phyloP scores from a whole-genome alignment of 108 stramenopile species.

The Asterionellopsis glacialis region DNA sequence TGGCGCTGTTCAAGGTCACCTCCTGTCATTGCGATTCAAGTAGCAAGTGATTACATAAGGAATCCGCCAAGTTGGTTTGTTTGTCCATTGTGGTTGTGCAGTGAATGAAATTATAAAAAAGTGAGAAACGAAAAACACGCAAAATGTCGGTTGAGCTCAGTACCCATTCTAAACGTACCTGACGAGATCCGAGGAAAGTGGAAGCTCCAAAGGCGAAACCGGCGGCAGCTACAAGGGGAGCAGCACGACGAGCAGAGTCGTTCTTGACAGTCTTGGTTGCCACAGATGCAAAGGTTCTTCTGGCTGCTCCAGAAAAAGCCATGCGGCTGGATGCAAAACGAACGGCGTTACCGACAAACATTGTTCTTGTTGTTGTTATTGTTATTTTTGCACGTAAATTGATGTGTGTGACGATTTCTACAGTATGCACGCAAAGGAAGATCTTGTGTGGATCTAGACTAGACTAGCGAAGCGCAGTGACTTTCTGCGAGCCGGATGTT shows the following conservation, averaged over 20 bases:
- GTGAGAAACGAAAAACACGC: not conserved
- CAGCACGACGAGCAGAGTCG: conserved; percentile 18
- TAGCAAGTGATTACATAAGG: not conserved
- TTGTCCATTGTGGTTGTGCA: not conserved
- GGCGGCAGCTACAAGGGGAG: conserved; percentile 16
- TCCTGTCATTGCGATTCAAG: not conserved
- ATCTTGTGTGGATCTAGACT: too few species aligned
- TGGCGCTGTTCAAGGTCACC: not conserved
- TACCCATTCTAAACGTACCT: conserved; percentile 10
- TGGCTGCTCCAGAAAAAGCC: conserved; percentile 5
- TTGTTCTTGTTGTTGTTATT: conserved; percentile 5
- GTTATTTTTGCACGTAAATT: too few species aligned
- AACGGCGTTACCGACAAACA: conserved; percentile 6
- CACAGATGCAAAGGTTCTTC: conserved; percentile 12
- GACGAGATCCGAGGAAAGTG: conserved; percentile 20
- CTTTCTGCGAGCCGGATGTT: too few species aligned
- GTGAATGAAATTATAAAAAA: not conserved
- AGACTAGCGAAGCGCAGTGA: too few species aligned
- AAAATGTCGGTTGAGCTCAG: not conserved
- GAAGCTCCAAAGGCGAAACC: conserved; percentile 26
- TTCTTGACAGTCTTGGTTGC: conserved; percentile 10
- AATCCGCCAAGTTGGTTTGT: not conserved
- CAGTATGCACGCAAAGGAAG: too few species aligned
- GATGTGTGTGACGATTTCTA: too few species aligned
- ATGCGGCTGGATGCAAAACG: conserved; percentile 7